Conservation (phyloP, 768 basidiomycete genomes). For the Mycena polygramma region DNA sequence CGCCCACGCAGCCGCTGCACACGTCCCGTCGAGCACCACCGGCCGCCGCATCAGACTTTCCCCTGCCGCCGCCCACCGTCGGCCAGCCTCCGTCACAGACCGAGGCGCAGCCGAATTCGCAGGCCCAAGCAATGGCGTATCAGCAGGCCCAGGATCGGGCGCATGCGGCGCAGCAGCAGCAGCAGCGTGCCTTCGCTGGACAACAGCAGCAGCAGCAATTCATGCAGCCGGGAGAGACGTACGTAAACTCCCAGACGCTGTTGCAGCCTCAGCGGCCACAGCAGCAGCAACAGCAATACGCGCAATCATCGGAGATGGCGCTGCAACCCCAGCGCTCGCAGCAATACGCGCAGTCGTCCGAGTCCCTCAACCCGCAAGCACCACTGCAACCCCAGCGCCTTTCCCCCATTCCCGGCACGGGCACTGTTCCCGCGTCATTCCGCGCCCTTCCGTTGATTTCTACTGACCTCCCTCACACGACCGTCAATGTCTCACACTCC, state of each 20-base stretch:
- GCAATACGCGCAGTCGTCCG: slow-evolving; percentile 6
- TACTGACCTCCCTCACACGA: slow-evolving; percentile 80
- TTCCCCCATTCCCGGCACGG: slow-evolving; percentile 43
- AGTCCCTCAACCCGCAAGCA: not conserved
- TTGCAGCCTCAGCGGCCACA: slow-evolving; percentile 8
- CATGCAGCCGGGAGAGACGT: slow-evolving; percentile 1
- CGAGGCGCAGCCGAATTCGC: slow-evolving; percentile 47
- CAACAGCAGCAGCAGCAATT: slow-evolving; percentile 36
- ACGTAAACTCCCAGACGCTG: slow-evolving; percentile 15
- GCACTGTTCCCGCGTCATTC: slow-evolving; percentile 61
- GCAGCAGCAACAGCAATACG: slow-evolving; percentile 13
- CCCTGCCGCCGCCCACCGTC: slow-evolving; percentile 30
- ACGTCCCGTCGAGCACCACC: slow-evolving; percentile 16
- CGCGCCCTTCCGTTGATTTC: slow-evolving; percentile 80
- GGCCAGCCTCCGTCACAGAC: slow-evolving; percentile 22
- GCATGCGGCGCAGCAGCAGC: slow-evolving; percentile 37
- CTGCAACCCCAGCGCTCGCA: slow-evolving; percentile 11
- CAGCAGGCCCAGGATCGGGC: slow-evolving; percentile 41
- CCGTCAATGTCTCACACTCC: slow-evolving; percentile 80
- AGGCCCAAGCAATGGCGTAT: slow-evolving; percentile 48
- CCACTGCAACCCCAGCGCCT: slow-evolving; percentile 43
- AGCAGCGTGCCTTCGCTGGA: slow-evolving; percentile 14
- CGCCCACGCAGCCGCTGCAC: slow-evolving; percentile 30
- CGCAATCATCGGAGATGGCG: slow-evolving; percentile 17
- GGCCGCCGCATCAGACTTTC: slow-evolving; percentile 31